Evolutionary conservation across 129 eudicot genomes (phyloP), one percentile per base, ranked within the genome.

Genomic region (Lonicera japonica): DNA sequence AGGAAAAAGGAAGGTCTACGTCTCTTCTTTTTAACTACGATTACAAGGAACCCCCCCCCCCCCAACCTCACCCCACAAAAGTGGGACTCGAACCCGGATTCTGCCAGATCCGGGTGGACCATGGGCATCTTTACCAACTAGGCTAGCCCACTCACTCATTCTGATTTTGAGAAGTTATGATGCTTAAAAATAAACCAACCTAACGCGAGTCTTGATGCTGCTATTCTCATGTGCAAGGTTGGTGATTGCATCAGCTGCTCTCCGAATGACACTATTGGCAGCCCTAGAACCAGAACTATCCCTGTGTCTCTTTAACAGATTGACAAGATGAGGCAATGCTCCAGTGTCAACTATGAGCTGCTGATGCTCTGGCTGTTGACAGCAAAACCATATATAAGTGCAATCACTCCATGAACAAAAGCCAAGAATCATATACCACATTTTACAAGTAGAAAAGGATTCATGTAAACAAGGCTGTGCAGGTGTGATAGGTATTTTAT

Each of bases 161-260:
- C 43, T 5, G 15, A 17, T 20, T 11, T 0, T 38, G 43, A 38
- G 10, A 38, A 10, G 10, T 4, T 38, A 40, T 19, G 34, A 60
- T 10, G 14, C 5, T 29, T 23, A 21, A 21, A 40, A 12, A 60
- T 7, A 16, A 69, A 60, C 77, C 19, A 46, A 90, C 97, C 97
- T 83, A 63, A 81, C 89, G 74, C 74, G 82, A 64, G 81, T 78
- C 69, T 89, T 89, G 24, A 89, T 86, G 77, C 73, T 75, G 73
- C 90, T 76, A 55, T 89, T 89, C 60, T 89, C 91, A 66, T 82
- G 97, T 68, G 95, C 97, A 71, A 89, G 97, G 65, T 89, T 89
- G 43, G 97, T 89, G 58, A 89, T 80, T 51, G 97, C 97, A 73
- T 89, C 95, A 23, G 97, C 95, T 39, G 84, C 97, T 75, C 95